Conservation (phyloP, 768 basidiomycete species). For the Russula abietina region DNA sequence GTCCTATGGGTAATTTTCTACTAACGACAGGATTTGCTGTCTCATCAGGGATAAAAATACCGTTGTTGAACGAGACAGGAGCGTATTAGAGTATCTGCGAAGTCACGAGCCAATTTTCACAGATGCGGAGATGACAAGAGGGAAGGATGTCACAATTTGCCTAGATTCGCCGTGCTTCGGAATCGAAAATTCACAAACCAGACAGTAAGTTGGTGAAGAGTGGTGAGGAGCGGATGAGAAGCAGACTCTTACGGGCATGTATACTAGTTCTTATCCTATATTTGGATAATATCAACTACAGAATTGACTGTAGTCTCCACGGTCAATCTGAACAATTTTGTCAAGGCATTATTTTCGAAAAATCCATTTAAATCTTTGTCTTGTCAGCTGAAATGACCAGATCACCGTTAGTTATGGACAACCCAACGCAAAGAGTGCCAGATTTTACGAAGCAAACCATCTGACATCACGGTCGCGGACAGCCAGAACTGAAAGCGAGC, state of each 20-base stretch:
- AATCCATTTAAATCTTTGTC: background rate
- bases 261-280: slow-evolving; percentile 8
- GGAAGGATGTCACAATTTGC: background rate
- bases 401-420: background rate
- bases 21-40: background rate
- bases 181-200: background rate
- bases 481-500: slow-evolving; percentile 4
- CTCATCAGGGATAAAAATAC: background rate
- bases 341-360: slow-evolving; percentile 7
- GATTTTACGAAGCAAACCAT: slow-evolving; percentile 11
- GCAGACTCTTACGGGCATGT: slow-evolving; percentile 9
- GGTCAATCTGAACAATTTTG: slow-evolving; percentile 26
- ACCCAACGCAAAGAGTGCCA: background rate
- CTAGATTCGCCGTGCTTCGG: background rate
- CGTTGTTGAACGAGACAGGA: slow-evolving; percentile 13
- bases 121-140: too few species aligned
- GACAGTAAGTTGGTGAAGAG: background rate
- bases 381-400: background rate
- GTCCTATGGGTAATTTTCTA: too few species aligned
- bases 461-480: background rate
- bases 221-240: background rate
- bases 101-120: background rate
- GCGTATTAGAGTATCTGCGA: slow-evolving; percentile 4
- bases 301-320: slow-evolving; percentile 24
- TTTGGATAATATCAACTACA: background rate